Evolutionary conservation across 192 early-diverging fungal genomes (phyloP).

Genomic region (Geosiphon pyriformis): DNA sequence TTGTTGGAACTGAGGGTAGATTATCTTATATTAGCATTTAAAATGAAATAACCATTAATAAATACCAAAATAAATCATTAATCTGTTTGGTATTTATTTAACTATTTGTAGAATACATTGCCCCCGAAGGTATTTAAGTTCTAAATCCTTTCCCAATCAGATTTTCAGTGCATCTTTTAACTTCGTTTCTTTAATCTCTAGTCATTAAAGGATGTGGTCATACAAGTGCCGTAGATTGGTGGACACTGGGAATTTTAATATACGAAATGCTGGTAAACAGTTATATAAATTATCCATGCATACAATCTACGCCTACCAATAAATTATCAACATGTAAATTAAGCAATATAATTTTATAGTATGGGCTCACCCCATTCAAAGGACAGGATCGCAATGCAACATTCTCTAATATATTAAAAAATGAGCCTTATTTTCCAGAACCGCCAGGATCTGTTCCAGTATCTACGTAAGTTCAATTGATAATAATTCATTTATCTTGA

Average conservation of each 20-base stretch:
- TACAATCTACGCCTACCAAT: neutral
- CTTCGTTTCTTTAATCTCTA: constrained; percentile 2
- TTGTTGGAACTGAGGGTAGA: constrained; percentile 91
- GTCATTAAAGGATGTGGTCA: constrained; percentile 95
- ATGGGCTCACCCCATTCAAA: constrained; percentile 96
- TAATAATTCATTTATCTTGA: too few species aligned
- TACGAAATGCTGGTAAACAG: constrained; percentile 88
- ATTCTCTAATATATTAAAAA: constrained; percentile 81
- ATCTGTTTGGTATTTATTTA: neutral
- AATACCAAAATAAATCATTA: neutral
- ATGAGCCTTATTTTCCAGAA: constrained; percentile 71
- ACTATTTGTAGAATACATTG: constrained; percentile 87
- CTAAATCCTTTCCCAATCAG: neutral
- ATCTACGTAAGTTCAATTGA: constrained; percentile 6
- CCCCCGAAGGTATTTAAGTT: constrained; percentile 61
- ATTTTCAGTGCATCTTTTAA: neutral
- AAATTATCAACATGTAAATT: neutral
- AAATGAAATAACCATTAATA: neutral
- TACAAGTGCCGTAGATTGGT: constrained; percentile 95
- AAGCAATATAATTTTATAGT: constrained; percentile 37
- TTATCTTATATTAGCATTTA: neutral
- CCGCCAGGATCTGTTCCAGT: constrained; percentile 24
- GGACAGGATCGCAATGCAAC: constrained; percentile 82
- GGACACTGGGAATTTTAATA: constrained; percentile 95
- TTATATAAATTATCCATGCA: neutral